These are phyloP conservation scores for Termitomyces sp. DNA, from an alignment of 1,284 basidiomycete genomes.

Conservation along the genomic window DNA sequence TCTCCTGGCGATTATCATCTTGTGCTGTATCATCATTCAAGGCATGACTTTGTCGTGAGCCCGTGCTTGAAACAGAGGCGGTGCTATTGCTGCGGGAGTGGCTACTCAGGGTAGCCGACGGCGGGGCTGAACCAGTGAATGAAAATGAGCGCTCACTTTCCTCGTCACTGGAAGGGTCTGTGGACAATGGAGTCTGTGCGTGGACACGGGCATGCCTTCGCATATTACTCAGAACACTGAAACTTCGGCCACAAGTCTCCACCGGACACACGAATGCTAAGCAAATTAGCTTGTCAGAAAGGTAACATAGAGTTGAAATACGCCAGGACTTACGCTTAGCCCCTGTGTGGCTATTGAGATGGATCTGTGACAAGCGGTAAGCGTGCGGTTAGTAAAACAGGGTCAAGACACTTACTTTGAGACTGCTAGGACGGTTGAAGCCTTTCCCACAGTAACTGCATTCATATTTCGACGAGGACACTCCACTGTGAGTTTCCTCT, in stretches of 20 bases:
- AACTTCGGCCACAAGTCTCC: slow-evolving; percentile 71
- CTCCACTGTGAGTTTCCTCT: slow-evolving; percentile 8
- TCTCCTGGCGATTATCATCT: slow-evolving; percentile 25
- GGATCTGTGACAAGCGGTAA: slow-evolving; percentile 51
- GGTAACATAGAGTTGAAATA: slow-evolving; percentile 12
- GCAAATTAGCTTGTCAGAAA: slow-evolving; percentile 15
- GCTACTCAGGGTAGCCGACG: slow-evolving; percentile 5
- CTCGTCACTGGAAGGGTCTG: slow-evolving; percentile 43
- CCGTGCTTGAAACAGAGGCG: slow-evolving; percentile 36
- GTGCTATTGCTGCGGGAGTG: slow-evolving; percentile 28
- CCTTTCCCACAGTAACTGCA: slow-evolving; percentile 75
- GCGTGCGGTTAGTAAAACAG: slow-evolving; percentile 7
- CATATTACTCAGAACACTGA: slow-evolving; percentile 86
- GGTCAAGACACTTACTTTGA: slow-evolving; percentile 51
- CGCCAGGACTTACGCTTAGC: slow-evolving; percentile 64
- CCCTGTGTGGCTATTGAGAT: slow-evolving; percentile 79
- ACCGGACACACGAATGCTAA: slow-evolving; percentile 73
- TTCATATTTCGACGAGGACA: slow-evolving; percentile 53
- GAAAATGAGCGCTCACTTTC: slow-evolving; percentile 33
- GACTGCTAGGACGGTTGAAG: slow-evolving; percentile 76
- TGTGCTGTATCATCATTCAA: slow-evolving; percentile 29
- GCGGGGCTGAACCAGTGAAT: slow-evolving; percentile 15
- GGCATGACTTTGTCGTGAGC: slow-evolving; percentile 33
- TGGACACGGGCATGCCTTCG: slow-evolving; percentile 76
- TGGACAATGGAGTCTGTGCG: slow-evolving; percentile 31